Percentiles rank a stretch among this genome's conserved stretches.
Evolutionary conservation across 345 rosid species (phyloP).

Genomic region (Nephelium lappaceum): DNA sequence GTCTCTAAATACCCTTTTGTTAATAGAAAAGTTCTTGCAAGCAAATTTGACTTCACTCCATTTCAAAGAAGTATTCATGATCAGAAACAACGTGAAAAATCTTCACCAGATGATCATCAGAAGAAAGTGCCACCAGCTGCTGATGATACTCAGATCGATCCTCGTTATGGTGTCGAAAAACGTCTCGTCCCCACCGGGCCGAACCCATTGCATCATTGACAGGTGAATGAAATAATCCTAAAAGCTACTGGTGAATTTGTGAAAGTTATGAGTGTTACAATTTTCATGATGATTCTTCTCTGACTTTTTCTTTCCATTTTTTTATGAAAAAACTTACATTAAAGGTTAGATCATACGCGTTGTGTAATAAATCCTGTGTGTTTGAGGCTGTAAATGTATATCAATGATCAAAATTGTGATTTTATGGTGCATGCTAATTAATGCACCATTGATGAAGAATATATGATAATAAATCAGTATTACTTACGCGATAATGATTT

Average conservation of each 20-base stretch:
- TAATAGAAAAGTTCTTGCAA: conserved; percentile 52
- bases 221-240: not conserved
- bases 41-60: conserved; percentile 62
- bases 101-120: conserved; percentile 1
- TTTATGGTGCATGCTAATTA: conserved; percentile 7
- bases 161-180: conserved; percentile 80
- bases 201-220: conserved; percentile 85
- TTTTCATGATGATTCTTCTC: not conserved
- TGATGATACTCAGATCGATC: conserved; percentile 61
- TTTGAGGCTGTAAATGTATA: not conserved
- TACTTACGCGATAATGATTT: not conserved
- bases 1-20: conserved; percentile 22
- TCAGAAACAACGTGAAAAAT: conserved; percentile 19
- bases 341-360: too few relatives aligned
- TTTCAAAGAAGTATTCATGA: conserved; percentile 35
- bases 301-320: not conserved
- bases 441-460: conserved; percentile 9
- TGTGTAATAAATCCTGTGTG: not conserved
- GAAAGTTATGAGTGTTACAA: not conserved
- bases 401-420: not conserved
- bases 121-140: conserved; percentile 6
- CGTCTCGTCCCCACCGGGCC: conserved; percentile 94
- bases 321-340: too few relatives aligned
- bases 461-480: not conserved
- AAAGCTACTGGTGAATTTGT: too few relatives aligned